These are phyloP conservation scores for Phytopythium chamaehyphon DNA, from an alignment of 352 stramenopile genomes.

Conservation along the genomic window DNA sequence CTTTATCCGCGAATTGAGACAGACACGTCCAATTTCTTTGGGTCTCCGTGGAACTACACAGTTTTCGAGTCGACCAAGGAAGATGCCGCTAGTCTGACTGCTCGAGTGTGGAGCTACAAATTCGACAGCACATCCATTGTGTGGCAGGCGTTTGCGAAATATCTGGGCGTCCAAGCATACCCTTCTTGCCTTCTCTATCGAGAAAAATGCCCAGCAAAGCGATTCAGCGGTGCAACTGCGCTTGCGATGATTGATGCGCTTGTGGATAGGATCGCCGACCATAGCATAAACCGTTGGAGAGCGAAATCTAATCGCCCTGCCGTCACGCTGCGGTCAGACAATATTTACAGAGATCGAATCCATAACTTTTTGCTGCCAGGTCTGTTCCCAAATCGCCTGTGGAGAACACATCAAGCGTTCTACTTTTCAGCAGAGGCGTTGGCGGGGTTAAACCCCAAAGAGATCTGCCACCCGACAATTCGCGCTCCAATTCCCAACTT, in stretches of 20 bases:
- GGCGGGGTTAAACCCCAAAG: not conserved
- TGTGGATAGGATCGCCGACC: constrained; percentile 9
- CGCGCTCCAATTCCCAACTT: not conserved
- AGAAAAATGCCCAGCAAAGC: constrained; percentile 5
- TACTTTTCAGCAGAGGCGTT: constrained; percentile 26
- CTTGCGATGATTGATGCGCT: constrained; percentile 36
- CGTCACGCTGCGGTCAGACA: constrained; percentile 16
- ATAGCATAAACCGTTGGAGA: not conserved
- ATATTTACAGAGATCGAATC: constrained; percentile 28
- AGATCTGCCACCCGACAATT: constrained; percentile 15
- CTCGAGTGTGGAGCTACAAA: constrained; percentile 32
- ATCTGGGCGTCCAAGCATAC: constrained; percentile 13
- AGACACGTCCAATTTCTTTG: constrained; percentile 12
- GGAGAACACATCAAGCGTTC: constrained; percentile 29
- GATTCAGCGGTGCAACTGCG: constrained; percentile 14
- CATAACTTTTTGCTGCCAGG: constrained; percentile 33
- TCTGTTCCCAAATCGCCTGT: constrained; percentile 28
- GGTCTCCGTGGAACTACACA: constrained; percentile 27
- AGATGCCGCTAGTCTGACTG: constrained; percentile 10
- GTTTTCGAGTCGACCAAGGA: constrained; percentile 16
- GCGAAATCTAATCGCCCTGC: not conserved
- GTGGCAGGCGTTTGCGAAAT: constrained; percentile 22
- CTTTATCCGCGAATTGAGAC: constrained; percentile 3
- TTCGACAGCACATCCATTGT: constrained; percentile 32
- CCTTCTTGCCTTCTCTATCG: constrained; percentile 28